These are phyloP conservation scores for Annona cherimola DNA, from an alignment of 164 flowering plant species.

Conservation along the genomic window DNA sequence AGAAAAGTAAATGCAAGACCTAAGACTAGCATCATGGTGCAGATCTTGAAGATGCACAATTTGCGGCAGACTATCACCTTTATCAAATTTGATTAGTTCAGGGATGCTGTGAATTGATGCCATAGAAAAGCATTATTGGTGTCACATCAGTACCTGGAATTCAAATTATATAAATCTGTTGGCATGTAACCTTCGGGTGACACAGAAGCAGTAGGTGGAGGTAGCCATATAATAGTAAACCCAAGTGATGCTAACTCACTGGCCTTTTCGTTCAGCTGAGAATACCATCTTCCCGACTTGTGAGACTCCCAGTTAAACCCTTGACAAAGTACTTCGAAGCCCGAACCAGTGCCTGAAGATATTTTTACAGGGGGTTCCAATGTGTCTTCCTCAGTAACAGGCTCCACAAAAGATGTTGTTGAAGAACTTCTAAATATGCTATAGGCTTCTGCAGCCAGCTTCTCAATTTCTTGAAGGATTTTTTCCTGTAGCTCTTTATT, in stretches of 20 bases:
- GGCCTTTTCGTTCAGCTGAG: slow-evolving; percentile 67
- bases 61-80: not conserved
- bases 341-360: slow-evolving; percentile 83
- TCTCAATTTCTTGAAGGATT: slow-evolving; percentile 93
- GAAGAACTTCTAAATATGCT: slow-evolving; percentile 72
- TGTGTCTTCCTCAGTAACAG: slow-evolving; percentile 32
- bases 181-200: slow-evolving; percentile 99
- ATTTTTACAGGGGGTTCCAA: slow-evolving; percentile 34
- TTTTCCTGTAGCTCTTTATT: slow-evolving; percentile 56
- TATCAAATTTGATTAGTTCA: not conserved
- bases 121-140: not conserved
- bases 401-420: slow-evolving; percentile 41
- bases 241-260: slow-evolving; percentile 74
- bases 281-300: slow-evolving; percentile 91
- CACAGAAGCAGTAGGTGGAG: slow-evolving; percentile 96
- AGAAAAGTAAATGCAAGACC: not conserved
- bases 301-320: slow-evolving; percentile 99
- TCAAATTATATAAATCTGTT: slow-evolving; percentile 77
- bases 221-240: slow-evolving; percentile 81
- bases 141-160: slow-evolving; percentile 64
- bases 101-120: not conserved
- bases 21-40: not conserved
- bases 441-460: slow-evolving; percentile 98
- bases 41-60: not conserved
- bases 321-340: slow-evolving; percentile 90